Base-by-base conservation (phyloP, 768 basidiomycete genomes). In the Tricholoma bakamatsutake region DNA sequence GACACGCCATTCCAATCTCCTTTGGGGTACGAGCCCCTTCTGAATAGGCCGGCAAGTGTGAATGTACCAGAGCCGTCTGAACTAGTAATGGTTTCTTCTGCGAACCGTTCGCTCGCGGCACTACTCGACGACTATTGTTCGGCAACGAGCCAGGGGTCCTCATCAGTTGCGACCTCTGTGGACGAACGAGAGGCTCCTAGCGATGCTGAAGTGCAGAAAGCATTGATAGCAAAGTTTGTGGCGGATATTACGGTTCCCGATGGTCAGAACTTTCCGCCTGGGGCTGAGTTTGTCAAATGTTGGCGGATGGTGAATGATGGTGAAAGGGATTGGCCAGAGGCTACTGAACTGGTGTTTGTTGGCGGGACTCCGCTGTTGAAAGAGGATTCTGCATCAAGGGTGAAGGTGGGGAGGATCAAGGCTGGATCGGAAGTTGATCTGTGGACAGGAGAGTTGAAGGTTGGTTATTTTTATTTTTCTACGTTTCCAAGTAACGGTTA, bases 221-320 rank as follows among this genome's bases (percentile, higher is more conserved):
- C 2, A 48, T 64, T 87, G 56, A 75, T 75, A 35, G 87, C 88
- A 3, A 71, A 71, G 5, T 85, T 85, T 57, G 57, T 91, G 5
- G 75, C 75, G 34, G 87, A 92, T 64, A 75, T 84, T 39, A 91
- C 88, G 33, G 84, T 90, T 50, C 74, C 80, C 4, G 85, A 88
- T 61, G 90, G 90, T 0, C 88, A 90, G 61, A 69, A 75, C 21
- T 87, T 93, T 65, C 88, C 89, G 30, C 84, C 89, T 6, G 91
- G 91, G 33, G 89, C 88, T 0, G 88, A 89, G 66, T 94, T 93
- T 62, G 80, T 91, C 54, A 93, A 93, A 70, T 83, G 82, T 18
- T 94, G 91, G 91, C 75, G 77, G 54, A 78, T 93, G 75, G 58
- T 75, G 30, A 94, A 94, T 62, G 79, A 79, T 60, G 85, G 90